Conservation (phyloP, 2,329 filamentous ascomycete species). For the Piedraia hortae region DNA sequence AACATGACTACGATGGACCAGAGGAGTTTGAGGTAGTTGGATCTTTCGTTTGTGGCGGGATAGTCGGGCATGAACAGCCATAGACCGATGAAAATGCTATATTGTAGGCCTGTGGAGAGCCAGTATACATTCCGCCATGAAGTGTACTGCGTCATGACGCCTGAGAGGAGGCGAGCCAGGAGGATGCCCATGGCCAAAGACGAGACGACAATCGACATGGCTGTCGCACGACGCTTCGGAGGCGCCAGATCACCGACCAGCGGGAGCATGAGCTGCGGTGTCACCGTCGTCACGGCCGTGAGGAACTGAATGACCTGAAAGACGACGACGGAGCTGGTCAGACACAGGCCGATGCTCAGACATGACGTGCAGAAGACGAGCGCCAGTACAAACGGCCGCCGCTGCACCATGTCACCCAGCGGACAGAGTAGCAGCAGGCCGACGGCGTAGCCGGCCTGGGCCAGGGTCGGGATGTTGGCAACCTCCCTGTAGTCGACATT, state of each 20-base stretch:
- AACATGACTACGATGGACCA: constrained; percentile 36
- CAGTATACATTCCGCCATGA: constrained; percentile 58
- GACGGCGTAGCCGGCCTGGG: constrained; percentile 53
- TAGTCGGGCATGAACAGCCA: constrained; percentile 61
- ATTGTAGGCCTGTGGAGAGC: constrained; percentile 45
- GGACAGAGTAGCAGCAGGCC: constrained; percentile 52
- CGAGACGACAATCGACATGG: constrained; percentile 46
- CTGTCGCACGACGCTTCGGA: constrained; percentile 34
- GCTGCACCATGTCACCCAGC: constrained; percentile 38
- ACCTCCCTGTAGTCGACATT: constrained; percentile 40
- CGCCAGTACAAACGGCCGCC: constrained; percentile 40
- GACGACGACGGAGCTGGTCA: constrained; percentile 34
- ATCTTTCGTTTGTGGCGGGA: constrained; percentile 46
- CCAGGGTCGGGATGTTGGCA: constrained; percentile 40
- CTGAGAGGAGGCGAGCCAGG: constrained; percentile 46
- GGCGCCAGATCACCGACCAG: constrained; percentile 56
- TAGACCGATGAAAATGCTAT: constrained; percentile 33
- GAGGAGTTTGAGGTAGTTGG: constrained; percentile 38
- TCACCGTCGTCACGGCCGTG: constrained; percentile 51
- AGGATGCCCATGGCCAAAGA: constrained; percentile 51
- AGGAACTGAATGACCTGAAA: constrained; percentile 49
- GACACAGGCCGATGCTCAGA: constrained; percentile 40
- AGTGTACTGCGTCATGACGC: constrained; percentile 45
- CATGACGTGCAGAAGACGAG: constrained; percentile 37
- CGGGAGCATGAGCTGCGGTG: constrained; percentile 48